Percentiles rank a stretch among this genome's conserved stretches.
Conservation (phyloP, 108 stramenopile genomes). For the Stephanodiscus triporus region DNA sequence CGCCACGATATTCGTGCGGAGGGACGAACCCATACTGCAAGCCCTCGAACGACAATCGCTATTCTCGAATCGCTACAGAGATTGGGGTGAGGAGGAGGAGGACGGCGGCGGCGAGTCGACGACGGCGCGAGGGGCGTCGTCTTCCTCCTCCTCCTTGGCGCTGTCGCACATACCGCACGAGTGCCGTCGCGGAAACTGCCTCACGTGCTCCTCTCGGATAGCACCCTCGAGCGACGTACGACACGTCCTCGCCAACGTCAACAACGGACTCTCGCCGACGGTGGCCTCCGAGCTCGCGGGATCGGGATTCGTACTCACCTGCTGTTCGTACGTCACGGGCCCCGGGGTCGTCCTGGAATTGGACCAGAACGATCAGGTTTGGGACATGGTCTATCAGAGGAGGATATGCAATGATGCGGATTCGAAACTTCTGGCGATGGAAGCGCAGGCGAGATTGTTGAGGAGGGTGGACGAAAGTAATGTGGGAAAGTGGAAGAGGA, state of each 20-base stretch:
- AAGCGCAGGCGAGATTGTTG: conserved; percentile 44
- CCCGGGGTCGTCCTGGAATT: conserved; percentile 61
- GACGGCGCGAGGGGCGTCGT: background rate
- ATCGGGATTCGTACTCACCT: conserved; percentile 63
- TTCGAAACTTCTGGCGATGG: conserved; percentile 35
- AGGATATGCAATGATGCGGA: conserved; percentile 48
- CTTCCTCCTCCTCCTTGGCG: conserved; percentile 22
- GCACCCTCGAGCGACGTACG: background rate
- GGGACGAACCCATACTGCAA: conserved; percentile 44
- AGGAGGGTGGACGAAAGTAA: conserved; percentile 36
- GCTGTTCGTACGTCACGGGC: conserved; percentile 60
- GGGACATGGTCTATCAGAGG: conserved; percentile 59
- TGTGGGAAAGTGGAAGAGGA: conserved; percentile 40
- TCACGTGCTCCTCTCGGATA: conserved; percentile 64
- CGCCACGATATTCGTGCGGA: conserved; percentile 29
- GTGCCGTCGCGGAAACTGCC: conserved; percentile 78
- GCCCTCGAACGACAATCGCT: conserved; percentile 49
- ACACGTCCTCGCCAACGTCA: conserved; percentile 21
- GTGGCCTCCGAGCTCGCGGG: conserved; percentile 41
- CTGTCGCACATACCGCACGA: conserved; percentile 66
- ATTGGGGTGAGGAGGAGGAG: too few relatives aligned
- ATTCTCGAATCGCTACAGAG: background rate
- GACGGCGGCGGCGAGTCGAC: background rate
- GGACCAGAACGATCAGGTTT: conserved; percentile 55
- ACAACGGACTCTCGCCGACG: conserved; percentile 69